Percentiles rank a stretch among this genome's conserved stretches.
Conservation (phyloP, 1,139 yeast genomes). For the Insectozyma bohioensis region DNA sequence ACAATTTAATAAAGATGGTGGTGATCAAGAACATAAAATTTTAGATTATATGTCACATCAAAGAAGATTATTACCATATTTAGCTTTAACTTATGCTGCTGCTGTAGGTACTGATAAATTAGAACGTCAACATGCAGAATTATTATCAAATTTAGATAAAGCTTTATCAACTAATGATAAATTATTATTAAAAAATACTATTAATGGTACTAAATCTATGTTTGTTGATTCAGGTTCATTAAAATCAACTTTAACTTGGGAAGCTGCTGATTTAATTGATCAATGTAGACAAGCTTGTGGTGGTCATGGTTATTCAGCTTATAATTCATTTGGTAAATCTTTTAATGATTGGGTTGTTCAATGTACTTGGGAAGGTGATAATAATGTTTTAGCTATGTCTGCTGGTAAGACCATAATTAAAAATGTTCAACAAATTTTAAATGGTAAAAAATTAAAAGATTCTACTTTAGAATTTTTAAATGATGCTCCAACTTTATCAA, state of each 20-base stretch:
- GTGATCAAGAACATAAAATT: constrained; percentile 54
- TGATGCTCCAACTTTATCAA: constrained; percentile 15
- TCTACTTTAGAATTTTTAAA: constrained; percentile 17
- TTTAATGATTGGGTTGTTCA: constrained; percentile 93
- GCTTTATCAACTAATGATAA: constrained; percentile 48
- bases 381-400: constrained; percentile 79
- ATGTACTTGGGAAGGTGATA: constrained; percentile 98
- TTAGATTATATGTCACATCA: constrained; percentile 87
- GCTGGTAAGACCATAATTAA: constrained; percentile 77
- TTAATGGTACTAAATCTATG: constrained; percentile 68
- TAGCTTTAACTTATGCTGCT: constrained; percentile 79
- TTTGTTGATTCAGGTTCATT: constrained; percentile 86
- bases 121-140: constrained; percentile 49
- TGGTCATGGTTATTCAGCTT: constrained; percentile 92
- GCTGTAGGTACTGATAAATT: constrained; percentile 72
- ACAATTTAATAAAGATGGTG: constrained; percentile 60
- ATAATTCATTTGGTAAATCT: constrained; percentile 87
- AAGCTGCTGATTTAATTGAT: constrained; percentile 74
- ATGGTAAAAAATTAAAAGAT: constrained; percentile 14
- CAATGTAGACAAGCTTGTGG: constrained; percentile 96
- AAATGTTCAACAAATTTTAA: constrained; percentile 36
- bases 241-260: constrained; percentile 90
- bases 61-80: constrained; percentile 75
- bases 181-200: constrained; percentile 45
- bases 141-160: constrained; percentile 55